Evolutionary conservation across 495 filamentous ascomycete genomes (phyloP).

Genomic region (Tuber brumale): DNA sequence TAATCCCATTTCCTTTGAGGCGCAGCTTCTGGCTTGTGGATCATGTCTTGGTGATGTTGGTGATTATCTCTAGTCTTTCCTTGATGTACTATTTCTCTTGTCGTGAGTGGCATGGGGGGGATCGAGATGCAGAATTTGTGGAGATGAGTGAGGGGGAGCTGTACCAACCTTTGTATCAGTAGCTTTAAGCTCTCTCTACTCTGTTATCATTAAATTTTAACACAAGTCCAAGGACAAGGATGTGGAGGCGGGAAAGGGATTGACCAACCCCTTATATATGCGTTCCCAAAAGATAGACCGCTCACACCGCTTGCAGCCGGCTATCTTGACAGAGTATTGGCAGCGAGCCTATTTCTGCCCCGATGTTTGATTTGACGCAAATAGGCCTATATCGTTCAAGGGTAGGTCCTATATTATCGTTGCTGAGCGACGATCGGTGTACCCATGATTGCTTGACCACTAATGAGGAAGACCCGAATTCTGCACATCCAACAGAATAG

Average conservation of each 20-base stretch:
- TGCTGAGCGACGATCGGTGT: background rate
- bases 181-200: background rate
- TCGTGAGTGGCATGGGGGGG: background rate
- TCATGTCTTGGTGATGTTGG: background rate
- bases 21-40: background rate
- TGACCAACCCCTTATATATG: background rate
- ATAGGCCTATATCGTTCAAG: background rate
- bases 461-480: background rate
- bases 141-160: background rate
- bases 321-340: background rate
- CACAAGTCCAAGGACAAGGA: background rate
- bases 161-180: slow-evolving; percentile 1
- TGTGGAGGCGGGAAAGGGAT: background rate
- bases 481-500: background rate
- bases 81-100: background rate
- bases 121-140: background rate
- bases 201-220: background rate
- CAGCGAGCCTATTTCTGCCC: background rate
- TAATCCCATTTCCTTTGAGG: background rate
- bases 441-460: background rate
- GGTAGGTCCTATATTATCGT: background rate
- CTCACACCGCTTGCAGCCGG: background rate
- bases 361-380: background rate
- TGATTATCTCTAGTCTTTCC: background rate
- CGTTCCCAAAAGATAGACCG: background rate